Conservation (phyloP, 441 rosid genomes). For the Pelargonium cotyledonis region DNA sequence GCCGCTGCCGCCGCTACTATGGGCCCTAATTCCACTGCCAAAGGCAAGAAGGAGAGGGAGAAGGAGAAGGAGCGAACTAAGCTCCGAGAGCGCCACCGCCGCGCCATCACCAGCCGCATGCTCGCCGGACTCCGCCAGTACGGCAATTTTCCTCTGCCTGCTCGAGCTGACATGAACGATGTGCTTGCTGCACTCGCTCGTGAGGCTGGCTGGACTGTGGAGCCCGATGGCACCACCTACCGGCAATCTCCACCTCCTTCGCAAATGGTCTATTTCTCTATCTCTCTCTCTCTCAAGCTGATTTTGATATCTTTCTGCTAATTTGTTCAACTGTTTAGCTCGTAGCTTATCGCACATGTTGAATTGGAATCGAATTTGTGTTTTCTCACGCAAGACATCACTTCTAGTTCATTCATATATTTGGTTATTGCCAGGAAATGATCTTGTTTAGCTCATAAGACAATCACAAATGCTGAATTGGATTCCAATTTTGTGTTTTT, state of each 20-base stretch:
- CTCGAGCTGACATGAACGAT: slow-evolving; percentile 83
- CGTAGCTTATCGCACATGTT: too few species aligned
- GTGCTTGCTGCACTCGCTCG: slow-evolving; percentile 74
- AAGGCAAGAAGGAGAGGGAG: slow-evolving; percentile 80
- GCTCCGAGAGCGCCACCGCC: slow-evolving; percentile 68
- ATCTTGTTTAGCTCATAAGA: background rate
- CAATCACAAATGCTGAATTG: too few species aligned
- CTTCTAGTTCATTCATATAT: background rate
- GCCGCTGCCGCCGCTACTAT: slow-evolving; percentile 38
- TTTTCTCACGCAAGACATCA: too few species aligned
- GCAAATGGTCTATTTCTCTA: slow-evolving; percentile 40
- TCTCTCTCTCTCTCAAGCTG: background rate
- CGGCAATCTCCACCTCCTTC: slow-evolving; percentile 61
- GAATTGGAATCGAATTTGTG: background rate
- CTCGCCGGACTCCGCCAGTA: slow-evolving; percentile 68
- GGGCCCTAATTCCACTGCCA: slow-evolving; percentile 25
- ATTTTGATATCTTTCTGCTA: background rate
- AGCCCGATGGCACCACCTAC: slow-evolving; percentile 61
- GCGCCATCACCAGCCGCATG: slow-evolving; percentile 77
- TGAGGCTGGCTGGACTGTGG: slow-evolving; percentile 77
- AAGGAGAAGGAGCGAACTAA: slow-evolving; percentile 75
- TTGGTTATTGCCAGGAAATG: background rate
- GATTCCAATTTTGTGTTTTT: too few species aligned
- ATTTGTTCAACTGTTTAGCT: background rate
- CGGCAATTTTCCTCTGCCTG: slow-evolving; percentile 69